Percentiles rank a stretch among this genome's conserved stretches.
Conservation (phyloP, 495 filamentous ascomycete genomes). For the Aspergillus carlsbadensis region DNA sequence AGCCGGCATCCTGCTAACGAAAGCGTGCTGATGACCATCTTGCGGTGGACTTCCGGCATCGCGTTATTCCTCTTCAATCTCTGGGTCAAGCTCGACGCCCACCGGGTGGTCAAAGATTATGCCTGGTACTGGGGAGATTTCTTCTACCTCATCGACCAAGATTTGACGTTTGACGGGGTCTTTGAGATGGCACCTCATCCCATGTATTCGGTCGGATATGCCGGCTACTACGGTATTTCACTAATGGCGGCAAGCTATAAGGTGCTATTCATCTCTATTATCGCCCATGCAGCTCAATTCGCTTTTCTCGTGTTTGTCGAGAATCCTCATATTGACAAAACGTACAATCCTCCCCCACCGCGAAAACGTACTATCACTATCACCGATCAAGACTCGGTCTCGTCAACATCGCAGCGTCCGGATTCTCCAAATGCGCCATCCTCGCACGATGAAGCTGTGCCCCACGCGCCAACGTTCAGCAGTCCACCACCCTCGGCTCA, state of each 20-base stretch:
- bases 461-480: constrained; percentile 39
- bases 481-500: constrained; percentile 67
- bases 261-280: constrained; percentile 91
- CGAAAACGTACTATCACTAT: constrained; percentile 58
- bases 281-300: constrained; percentile 93
- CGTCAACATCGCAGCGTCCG: constrained; percentile 32
- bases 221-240: constrained; percentile 98
- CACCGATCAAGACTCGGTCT: constrained; percentile 37
- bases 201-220: constrained; percentile 99
- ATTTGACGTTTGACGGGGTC: constrained; percentile 96
- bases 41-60: constrained; percentile 81
- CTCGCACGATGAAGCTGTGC: constrained; percentile 36
- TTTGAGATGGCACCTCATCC: constrained; percentile 99
- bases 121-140: constrained; percentile 99
- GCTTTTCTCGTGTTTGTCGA: constrained; percentile 87
- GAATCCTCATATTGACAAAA: constrained; percentile 98
- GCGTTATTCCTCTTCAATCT: constrained; percentile 89
- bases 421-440: constrained; percentile 38
- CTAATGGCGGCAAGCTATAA: constrained; percentile 97
- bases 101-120: constrained; percentile 98
- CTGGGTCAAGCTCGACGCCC: constrained; percentile 98
- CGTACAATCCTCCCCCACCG: constrained; percentile 86
- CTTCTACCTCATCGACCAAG: constrained; percentile 97
- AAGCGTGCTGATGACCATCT: constrained; percentile 60
- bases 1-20: constrained; percentile 71